phyloP scores from a whole-genome alignment of 2,329 filamentous ascomycete species.

The Xylariaceae sp. region DNA sequence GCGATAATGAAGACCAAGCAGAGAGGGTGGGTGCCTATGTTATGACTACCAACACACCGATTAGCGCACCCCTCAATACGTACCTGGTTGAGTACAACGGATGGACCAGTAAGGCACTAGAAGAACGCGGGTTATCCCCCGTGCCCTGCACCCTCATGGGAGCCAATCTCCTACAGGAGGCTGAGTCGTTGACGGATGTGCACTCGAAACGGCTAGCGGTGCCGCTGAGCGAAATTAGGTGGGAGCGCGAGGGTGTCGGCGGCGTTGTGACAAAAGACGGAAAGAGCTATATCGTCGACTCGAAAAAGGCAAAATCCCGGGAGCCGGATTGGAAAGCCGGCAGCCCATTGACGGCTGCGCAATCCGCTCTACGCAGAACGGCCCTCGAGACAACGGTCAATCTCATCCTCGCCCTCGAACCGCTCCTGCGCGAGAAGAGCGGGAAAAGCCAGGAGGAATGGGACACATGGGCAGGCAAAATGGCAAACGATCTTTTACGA shows the following conservation, averaged over 20 bases:
- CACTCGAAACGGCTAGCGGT: constrained; percentile 77
- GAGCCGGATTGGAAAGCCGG: constrained; percentile 32
- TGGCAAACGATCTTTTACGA: constrained; percentile 78
- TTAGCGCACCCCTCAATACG: constrained; percentile 73
- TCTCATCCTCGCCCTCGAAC: constrained; percentile 80
- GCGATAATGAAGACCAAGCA: constrained; percentile 59
- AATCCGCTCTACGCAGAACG: constrained; percentile 68
- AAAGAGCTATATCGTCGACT: constrained; percentile 55
- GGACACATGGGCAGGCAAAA: constrained; percentile 81
- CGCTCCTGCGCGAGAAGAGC: constrained; percentile 72
- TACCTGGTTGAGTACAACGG: constrained; percentile 78
- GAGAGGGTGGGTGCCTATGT: constrained; percentile 72
- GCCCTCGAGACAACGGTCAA: constrained; percentile 78
- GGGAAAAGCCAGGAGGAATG: constrained; percentile 88
- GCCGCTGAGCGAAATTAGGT: constrained; percentile 75
- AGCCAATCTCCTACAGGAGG: constrained; percentile 74
- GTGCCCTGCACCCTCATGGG: constrained; percentile 75
- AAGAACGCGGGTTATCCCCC: constrained; percentile 61
- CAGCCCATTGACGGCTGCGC: constrained; percentile 57
- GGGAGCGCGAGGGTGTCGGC: constrained; percentile 73
- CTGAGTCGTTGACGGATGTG: constrained; percentile 62
- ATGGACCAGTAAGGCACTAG: constrained; percentile 73
- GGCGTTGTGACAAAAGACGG: constrained; percentile 56
- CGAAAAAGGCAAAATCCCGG: constrained; percentile 44
- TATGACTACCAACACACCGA: constrained; percentile 75